A percentile compares a stretch with the other conserved stretches of the same genome.
Conservation (phyloP, 495 filamentous ascomycete species). For the Penicillium goetzii region DNA sequence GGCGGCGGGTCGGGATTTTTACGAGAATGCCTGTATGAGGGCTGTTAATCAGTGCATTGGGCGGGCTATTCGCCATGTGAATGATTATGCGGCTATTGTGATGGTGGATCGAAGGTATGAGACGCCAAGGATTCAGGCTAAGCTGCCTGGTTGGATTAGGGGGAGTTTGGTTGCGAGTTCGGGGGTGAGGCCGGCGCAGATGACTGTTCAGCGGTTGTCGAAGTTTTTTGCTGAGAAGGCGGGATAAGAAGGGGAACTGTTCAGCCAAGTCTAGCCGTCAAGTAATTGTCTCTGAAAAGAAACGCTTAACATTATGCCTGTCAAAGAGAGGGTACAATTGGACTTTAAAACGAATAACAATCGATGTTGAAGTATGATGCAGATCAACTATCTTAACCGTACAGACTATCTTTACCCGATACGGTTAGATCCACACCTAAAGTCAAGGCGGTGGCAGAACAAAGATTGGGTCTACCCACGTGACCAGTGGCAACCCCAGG, state of each 20-base stretch:
- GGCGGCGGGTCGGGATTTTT: constrained; percentile 77
- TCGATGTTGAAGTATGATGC: not conserved
- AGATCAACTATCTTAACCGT: not conserved
- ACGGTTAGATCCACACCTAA: not conserved
- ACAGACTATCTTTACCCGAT: not conserved
- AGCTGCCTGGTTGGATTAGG: constrained; percentile 89
- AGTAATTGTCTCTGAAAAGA: too few species aligned
- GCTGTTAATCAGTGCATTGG: constrained; percentile 97
- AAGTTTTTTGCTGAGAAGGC: constrained; percentile 39
- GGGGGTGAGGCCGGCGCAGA: constrained; percentile 31
- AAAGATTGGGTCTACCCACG: not conserved
- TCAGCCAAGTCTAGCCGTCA: too few species aligned
- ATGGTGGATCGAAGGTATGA: constrained; percentile 81
- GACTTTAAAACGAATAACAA: not conserved
- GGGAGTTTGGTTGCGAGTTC: constrained; percentile 39
- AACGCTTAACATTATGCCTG: too few species aligned
- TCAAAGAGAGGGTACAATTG: not conserved
- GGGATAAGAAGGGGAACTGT: not conserved
- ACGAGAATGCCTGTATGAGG: constrained; percentile 94
- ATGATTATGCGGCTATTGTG: constrained; percentile 88
- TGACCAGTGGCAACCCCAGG: constrained; percentile 21
- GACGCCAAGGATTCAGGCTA: constrained; percentile 66
- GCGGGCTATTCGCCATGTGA: constrained; percentile 82
- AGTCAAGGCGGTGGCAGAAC: not conserved
- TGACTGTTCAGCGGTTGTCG: constrained; percentile 37